phyloP scores from a whole-genome alignment of 257 asterid species.

The Nicotiana obtusifolia region DNA sequence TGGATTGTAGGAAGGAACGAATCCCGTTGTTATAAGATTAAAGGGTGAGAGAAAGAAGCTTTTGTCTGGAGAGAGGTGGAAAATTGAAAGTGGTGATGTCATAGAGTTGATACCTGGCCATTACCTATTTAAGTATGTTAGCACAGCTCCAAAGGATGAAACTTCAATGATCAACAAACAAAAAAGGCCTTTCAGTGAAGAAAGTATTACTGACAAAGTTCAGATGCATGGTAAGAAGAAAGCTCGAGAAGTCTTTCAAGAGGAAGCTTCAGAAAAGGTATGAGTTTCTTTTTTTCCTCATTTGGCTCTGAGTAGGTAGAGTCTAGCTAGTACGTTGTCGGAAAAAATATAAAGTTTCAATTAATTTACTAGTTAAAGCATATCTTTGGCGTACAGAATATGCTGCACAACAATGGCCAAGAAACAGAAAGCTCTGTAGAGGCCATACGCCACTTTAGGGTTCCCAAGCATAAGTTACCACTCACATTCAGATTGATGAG shows the following conservation, averaged over 20 bases:
- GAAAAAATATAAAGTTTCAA: background rate
- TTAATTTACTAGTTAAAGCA: background rate
- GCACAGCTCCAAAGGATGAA: slow-evolving; percentile 21
- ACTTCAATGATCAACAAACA: slow-evolving; percentile 22
- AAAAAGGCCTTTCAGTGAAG: slow-evolving; percentile 53
- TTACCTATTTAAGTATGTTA: slow-evolving; percentile 72
- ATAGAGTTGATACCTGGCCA: slow-evolving; percentile 87
- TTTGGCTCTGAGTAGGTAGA: background rate
- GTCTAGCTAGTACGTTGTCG: background rate
- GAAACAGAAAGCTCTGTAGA: slow-evolving; percentile 28
- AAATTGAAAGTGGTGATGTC: slow-evolving; percentile 55
- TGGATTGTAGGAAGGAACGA: slow-evolving; percentile 70
- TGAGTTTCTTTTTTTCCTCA: background rate
- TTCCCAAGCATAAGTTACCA: slow-evolving; percentile 49
- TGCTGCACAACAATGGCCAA: slow-evolving; percentile 17
- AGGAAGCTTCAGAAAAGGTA: slow-evolving; percentile 35
- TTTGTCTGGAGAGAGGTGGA: slow-evolving; percentile 56
- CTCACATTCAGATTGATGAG: slow-evolving; percentile 59
- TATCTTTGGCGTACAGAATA: slow-evolving; percentile 25
- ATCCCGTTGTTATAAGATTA: slow-evolving; percentile 74
- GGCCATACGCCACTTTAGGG: slow-evolving; percentile 42
- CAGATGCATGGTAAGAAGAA: slow-evolving; percentile 39
- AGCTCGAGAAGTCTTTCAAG: slow-evolving; percentile 35
- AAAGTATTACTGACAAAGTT: slow-evolving; percentile 28
- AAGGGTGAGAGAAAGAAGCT: slow-evolving; percentile 62